Base-by-base conservation (phyloP, 306 rosid species). In the Glycyrrhiza uralensis region DNA sequence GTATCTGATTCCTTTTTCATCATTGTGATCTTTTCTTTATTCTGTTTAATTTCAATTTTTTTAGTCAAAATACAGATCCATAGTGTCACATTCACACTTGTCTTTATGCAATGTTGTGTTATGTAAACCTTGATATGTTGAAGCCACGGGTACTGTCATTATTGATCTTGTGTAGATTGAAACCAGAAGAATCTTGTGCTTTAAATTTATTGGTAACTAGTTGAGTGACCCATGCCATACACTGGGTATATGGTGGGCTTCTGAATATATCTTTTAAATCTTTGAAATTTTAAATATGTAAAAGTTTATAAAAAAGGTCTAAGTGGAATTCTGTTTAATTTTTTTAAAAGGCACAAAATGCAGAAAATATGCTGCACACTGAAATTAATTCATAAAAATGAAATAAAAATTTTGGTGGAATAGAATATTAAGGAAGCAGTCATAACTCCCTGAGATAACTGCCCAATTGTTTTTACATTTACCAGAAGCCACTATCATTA, bases 31-130 rank as follows among this genome's bases (percentile, higher is more conserved):
- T 26, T 59, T 41, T 73, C 2, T 15, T n/a, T n/a, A 36, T 17
- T 30, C 7, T 12, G n/a, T 60, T 47, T 17, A n/a, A 26, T 22
- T 70, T 44, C 41, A 7, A 0, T 2, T 26, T 49, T 33, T 18
- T 11, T 2, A 22, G n/a, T 58, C 59, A 8, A 29, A 63, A 50
- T 32, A 28, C 42, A 4, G 68, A 61, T 69, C 29, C 56, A 7
- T 15, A 51, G 44, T n/a, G 62, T 28, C 32, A 36, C 57, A 22
- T 26, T 28, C 58, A 9, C 24, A 14, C 36, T 15, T 17, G 55
- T 78, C 69, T 36, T 65, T 47, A n/a, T 72, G 66, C 38, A 36
- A 23, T 62, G n/a, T 14, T 11, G 33, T 39, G 32, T 50, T 74
- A 14, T 24, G 42, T 62, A 29, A 46, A 20, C 63, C 54, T 61